Conservation (phyloP, 305 asterid species). For the Plantago coronopus region DNA sequence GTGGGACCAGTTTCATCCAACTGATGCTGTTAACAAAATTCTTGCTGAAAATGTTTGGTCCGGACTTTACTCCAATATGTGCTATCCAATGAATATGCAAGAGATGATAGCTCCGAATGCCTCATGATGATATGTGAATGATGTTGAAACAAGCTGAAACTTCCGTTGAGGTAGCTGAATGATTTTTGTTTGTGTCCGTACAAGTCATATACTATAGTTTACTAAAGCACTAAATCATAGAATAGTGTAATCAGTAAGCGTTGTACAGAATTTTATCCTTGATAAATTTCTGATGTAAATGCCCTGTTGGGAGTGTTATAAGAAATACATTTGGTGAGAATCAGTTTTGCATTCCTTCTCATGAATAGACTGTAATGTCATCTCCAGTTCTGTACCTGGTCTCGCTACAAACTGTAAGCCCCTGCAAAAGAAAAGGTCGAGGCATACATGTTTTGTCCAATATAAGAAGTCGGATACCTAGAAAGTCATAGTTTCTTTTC, state of each 20-base stretch:
- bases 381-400: neutral
- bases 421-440: neutral
- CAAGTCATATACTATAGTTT: slow-evolving; percentile 18
- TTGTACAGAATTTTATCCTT: slow-evolving; percentile 1
- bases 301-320: neutral
- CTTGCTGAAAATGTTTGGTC: slow-evolving; percentile 91
- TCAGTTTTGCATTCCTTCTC: slow-evolving; percentile 2
- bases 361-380: neutral
- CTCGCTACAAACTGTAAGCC: slow-evolving; percentile 5
- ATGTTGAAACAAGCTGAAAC: neutral
- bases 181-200: slow-evolving; percentile 10
- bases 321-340: neutral
- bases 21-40: slow-evolving; percentile 68
- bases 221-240: slow-evolving; percentile 11
- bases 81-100: slow-evolving; percentile 83
- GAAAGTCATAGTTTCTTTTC: neutral
- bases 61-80: slow-evolving; percentile 53
- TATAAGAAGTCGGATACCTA: neutral
- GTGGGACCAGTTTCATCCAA: slow-evolving; percentile 98
- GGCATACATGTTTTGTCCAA: neutral
- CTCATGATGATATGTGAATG: slow-evolving; percentile 12
- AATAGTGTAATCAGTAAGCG: slow-evolving; percentile 9
- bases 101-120: slow-evolving; percentile 48
- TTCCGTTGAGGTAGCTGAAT: neutral
- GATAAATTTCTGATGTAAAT: slow-evolving; percentile 3